Conservation (phyloP, 2,329 filamentous ascomycete species). For the Ophiocordyceps australis region DNA sequence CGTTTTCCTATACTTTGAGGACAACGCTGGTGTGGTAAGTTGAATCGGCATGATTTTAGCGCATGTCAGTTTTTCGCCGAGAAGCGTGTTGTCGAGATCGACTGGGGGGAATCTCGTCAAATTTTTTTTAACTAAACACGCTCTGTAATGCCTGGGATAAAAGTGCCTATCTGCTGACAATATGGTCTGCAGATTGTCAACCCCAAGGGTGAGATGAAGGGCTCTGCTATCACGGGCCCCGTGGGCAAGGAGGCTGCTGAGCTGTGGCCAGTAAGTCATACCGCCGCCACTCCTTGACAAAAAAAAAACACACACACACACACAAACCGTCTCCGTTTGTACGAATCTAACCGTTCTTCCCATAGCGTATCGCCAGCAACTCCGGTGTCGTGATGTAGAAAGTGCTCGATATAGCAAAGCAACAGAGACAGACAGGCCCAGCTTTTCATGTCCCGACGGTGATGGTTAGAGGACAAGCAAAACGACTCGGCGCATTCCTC, state of each 20-base stretch:
- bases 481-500: too few relatives aligned
- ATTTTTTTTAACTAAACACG: too few relatives aligned
- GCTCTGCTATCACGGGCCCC: conserved; percentile 95
- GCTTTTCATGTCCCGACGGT: conserved; percentile 13
- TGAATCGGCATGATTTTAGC: too few relatives aligned
- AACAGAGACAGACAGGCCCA: conserved; percentile 12
- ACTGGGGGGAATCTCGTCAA: too few relatives aligned
- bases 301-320: too few relatives aligned
- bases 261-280: conserved; percentile 89
- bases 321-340: too few relatives aligned
- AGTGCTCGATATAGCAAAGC: conserved; percentile 15
- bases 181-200: conserved; percentile 67
- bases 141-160: too few relatives aligned
- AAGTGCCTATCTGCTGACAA: too few relatives aligned
- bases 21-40: conserved; percentile 97
- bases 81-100: too few relatives aligned
- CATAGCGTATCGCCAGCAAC: conserved; percentile 96
- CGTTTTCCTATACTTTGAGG: conserved; percentile 99
- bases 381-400: conserved; percentile 99
- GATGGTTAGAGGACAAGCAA: conserved; percentile 16
- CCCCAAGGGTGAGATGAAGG: conserved; percentile 99
- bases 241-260: conserved; percentile 99
- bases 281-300: too few relatives aligned
- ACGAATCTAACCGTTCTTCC: conserved; percentile 14
- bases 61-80: too few relatives aligned